Percentiles rank a stretch among this genome's conserved stretches.
Conservation (phyloP, 2,329 filamentous ascomycete species). For the Fusarium drepaniforme region DNA sequence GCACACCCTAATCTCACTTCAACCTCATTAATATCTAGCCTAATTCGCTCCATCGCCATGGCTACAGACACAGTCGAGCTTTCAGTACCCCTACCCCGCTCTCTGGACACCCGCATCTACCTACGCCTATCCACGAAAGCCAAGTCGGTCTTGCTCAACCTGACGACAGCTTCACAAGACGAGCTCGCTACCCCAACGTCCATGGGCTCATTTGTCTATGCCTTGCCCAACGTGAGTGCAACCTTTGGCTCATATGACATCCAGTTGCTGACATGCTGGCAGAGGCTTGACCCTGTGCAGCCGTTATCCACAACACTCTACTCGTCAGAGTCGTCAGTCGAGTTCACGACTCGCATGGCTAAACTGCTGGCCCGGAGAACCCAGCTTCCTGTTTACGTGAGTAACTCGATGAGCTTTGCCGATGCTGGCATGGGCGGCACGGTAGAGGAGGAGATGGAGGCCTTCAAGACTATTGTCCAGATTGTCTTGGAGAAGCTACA, state of each 20-base stretch:
- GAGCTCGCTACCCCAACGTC: constrained; percentile 63
- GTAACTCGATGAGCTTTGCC: constrained; percentile 85
- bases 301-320: constrained; percentile 85
- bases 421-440: constrained; percentile 81
- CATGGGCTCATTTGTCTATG: constrained; percentile 93
- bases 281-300: constrained; percentile 68
- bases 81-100: constrained; percentile 70
- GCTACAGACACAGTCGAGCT: constrained; percentile 54
- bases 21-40: neutral
- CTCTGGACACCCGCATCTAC: constrained; percentile 72
- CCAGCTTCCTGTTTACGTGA: constrained; percentile 85
- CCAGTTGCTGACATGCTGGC: constrained; percentile 23
- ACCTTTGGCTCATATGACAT: constrained; percentile 9
- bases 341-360: constrained; percentile 88
- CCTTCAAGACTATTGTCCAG: constrained; percentile 79
- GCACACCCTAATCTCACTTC: neutral
- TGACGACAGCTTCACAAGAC: constrained; percentile 69
- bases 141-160: constrained; percentile 70
- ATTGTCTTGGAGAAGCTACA: constrained; percentile 62
- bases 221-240: constrained; percentile 83
- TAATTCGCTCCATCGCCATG: constrained; percentile 35
- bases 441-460: constrained; percentile 95
- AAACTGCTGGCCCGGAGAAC: constrained; percentile 83
- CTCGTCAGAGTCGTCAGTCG: constrained; percentile 79
- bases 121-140: constrained; percentile 69